These are phyloP conservation scores for Coemansia sp. DNA, from an alignment of 192 early-diverging fungal genomes.

Conservation along the genomic window DNA sequence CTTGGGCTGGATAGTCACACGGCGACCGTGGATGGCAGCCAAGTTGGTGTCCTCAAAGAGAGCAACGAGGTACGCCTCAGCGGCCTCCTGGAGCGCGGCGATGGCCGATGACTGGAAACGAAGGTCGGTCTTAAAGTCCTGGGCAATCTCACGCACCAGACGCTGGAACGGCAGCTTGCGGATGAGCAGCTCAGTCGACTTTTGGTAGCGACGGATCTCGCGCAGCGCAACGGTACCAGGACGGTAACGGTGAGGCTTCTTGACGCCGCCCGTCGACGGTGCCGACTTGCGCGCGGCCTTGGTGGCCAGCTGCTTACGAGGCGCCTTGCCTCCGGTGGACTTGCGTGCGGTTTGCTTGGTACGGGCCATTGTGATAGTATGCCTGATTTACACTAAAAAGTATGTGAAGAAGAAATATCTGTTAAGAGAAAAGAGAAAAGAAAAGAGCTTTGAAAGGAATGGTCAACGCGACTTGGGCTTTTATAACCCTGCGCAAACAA, in stretches of 20 bases:
- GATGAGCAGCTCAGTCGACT: constrained; percentile 93
- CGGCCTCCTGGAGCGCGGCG: constrained; percentile 97
- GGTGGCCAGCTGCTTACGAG: constrained; percentile 95
- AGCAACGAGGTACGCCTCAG: constrained; percentile 88
- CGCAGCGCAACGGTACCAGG: constrained; percentile 89
- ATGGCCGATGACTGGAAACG: constrained; percentile 99
- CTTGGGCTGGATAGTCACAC: constrained; percentile 99
- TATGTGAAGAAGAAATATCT: neutral
- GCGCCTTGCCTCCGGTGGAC: constrained; percentile 99
- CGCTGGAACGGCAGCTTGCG: constrained; percentile 94
- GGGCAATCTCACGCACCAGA: constrained; percentile 98
- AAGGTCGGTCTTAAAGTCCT: constrained; percentile 99
- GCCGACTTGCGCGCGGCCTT: constrained; percentile 99
- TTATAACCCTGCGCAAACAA: neutral
- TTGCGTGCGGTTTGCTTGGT: constrained; percentile 93
- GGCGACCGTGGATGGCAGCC: constrained; percentile 99
- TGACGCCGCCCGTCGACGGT: constrained; percentile 86
- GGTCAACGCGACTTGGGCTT: neutral
- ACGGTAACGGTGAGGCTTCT: constrained; percentile 85
- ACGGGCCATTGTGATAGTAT: too few species aligned
- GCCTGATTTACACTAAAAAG: constrained; percentile 4
- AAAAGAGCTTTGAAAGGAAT: neutral
- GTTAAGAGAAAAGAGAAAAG: neutral
- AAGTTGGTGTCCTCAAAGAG: constrained; percentile 98
- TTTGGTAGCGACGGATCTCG: constrained; percentile 93